These are phyloP conservation scores for Groenewaldozyma salmanticensis DNA, from an alignment of 805 yeast species.

Conservation along the genomic window DNA sequence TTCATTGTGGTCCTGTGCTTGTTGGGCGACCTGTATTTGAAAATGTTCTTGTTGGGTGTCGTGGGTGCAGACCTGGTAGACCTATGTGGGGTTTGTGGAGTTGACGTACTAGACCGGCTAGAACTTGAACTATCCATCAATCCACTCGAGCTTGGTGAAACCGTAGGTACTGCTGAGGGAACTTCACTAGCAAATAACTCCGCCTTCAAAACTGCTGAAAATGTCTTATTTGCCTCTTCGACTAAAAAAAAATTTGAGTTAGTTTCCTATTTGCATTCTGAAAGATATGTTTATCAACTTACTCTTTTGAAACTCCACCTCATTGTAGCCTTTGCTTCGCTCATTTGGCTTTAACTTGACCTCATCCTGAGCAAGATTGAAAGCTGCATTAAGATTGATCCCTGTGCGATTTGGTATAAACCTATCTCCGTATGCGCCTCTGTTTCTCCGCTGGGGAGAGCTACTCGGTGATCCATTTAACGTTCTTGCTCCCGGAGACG, in stretches of 20 bases:
- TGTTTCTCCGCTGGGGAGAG: constrained; percentile 22
- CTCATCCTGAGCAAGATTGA: constrained; percentile 42
- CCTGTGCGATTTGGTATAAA: constrained; percentile 85
- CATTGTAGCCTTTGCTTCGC: constrained; percentile 29
- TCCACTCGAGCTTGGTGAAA: not conserved
- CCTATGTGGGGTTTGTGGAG: constrained; percentile 6
- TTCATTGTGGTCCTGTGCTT: constrained; percentile 1
- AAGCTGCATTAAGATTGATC: constrained; percentile 79
- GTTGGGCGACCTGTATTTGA: constrained; percentile 17
- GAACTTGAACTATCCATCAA: constrained; percentile 2
- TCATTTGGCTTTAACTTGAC: constrained; percentile 12
- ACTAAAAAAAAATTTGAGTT: constrained; percentile 27
- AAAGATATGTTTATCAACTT: not conserved
- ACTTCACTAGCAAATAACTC: constrained; percentile 87
- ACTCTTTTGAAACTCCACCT: constrained; percentile 49
- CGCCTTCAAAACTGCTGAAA: constrained; percentile 71
- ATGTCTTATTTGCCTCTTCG: constrained; percentile 79
- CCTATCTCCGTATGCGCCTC: constrained; percentile 62
- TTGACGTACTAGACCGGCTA: constrained; percentile 3
- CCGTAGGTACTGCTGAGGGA: constrained; percentile 32
- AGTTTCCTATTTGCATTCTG: not conserved
- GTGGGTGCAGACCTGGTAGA: constrained; percentile 16
- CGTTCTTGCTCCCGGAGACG: too few species aligned
- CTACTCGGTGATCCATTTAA: constrained; percentile 9
- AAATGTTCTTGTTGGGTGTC: constrained; percentile 42